Base-by-base conservation (phyloP, 805 yeast genomes). In the Yamadazyma akitaensis region DNA sequence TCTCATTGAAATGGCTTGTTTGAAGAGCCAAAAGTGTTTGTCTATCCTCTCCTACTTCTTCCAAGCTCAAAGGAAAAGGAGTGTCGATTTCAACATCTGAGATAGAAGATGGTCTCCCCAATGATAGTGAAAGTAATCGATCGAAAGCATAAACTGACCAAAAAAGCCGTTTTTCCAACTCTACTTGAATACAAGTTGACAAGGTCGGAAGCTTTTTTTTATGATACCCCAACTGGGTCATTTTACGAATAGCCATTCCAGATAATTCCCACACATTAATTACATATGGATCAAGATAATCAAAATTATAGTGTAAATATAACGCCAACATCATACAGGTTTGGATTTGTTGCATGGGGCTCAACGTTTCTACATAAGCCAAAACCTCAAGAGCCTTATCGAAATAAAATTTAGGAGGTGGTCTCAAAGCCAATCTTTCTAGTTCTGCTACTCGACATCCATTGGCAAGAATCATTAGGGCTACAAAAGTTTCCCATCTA, bases 121-220 rank as follows among this genome's bases (percentile, higher is more conserved):
- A 36, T 12, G 53, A 49, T 17, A 46, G 31, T 2, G 50, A 43
- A 16, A 49, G 40, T 6, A 49, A 38, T 24, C 47, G 43, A 13
- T 49, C 53, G 18, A 45, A 40, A 16, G 47, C 47, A 35, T 49
- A 49, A 18, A 39, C 46, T 3, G 50, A 46, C 53, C 53, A 49
- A 28, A 49, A 49, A 12, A 49, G 21, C 24, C 53, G 30, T 32
- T 46, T 49, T 12, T 42, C 28, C 13, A 43, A 19, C 32, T 49
- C 53, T 21, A 46, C 36, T 14, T 46, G 36, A 40, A 43, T 40
- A 34, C 48, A 46, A 8, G 25, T 33, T 13, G 43, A 37, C 17
- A 49, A 25, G 13, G 45, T 43, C 10, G 44, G 37, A 2, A 48
- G 38, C 25, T 41, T 43, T 37, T 37, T 38, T 33, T 44, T 32